phyloP scores from a whole-genome alignment of 1,284 basidiomycete species.

The Leccinum subspadiceum region DNA sequence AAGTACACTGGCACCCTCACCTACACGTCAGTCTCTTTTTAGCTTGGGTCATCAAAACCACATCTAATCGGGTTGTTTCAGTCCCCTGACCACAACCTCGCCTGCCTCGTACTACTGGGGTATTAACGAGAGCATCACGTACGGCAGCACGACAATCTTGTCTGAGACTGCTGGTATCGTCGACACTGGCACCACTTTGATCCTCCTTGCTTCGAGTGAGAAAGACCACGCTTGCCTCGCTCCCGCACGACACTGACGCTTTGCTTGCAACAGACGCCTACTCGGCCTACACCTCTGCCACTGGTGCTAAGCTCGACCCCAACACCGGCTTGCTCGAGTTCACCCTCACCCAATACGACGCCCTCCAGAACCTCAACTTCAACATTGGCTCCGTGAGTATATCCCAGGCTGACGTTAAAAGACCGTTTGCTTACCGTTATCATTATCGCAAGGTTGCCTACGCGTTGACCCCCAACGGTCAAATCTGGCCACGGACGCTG shows the following conservation, averaged over 20 bases:
- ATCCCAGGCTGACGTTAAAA: background rate
- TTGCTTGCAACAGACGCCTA: constrained; percentile 43
- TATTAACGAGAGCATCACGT: constrained; percentile 57
- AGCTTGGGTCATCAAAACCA: background rate
- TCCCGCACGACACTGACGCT: constrained; percentile 5
- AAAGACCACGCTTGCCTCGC: background rate
- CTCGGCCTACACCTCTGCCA: constrained; percentile 46
- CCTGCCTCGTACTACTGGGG: constrained; percentile 61
- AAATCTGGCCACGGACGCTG: constrained; percentile 46
- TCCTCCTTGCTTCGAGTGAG: constrained; percentile 39
- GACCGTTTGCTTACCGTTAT: background rate
- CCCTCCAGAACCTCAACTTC: constrained; percentile 43
- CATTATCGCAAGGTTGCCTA: constrained; percentile 31
- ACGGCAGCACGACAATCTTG: constrained; percentile 48
- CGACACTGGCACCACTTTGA: constrained; percentile 48
- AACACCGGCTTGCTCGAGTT: constrained; percentile 42
- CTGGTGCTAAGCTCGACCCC: constrained; percentile 49
- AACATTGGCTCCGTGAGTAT: constrained; percentile 38
- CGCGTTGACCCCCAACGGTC: constrained; percentile 45
- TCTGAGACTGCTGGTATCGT: constrained; percentile 60
- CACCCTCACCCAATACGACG: constrained; percentile 37
- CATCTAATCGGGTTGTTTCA: constrained; percentile 19
- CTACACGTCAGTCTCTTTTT: constrained; percentile 40
- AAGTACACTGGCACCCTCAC: constrained; percentile 47
- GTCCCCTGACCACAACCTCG: constrained; percentile 44